Evolutionary conservation across 2,329 filamentous ascomycete species (phyloP), one percentile per base, ranked within the genome.

Genomic region (Myriangium duriaei): DNA sequence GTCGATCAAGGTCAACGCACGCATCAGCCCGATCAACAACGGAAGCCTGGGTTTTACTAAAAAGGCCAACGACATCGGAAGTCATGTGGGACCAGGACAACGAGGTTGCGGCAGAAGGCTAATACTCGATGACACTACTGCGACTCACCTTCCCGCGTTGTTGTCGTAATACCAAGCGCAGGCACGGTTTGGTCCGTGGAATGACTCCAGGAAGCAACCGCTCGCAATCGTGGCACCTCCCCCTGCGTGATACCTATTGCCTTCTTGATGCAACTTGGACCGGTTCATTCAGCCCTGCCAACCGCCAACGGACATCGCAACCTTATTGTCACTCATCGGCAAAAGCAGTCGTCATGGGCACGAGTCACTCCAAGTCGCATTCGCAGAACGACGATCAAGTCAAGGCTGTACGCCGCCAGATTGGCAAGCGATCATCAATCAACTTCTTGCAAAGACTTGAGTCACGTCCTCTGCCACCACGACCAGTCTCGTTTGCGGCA

Each of bases 381-480:
- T 10, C 15, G 6, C 16, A 32, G n/a, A 16, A 33, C 15, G 36
- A 32, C 13, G 36, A 39, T 9, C 15, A 39, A 6, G 15, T 26
- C 4, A 17, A 19, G 12, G 21, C 36, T 10, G 12, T 33, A 16
- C 36, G 36, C 17, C 21, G 26, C 11, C 36, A 39, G 18, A 39
- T 39, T 17, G 36, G 36, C 11, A 39, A 39, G 30, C 36, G 36
- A 11, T 39, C 36, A n/a, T 39, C 36, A 5, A 12, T 39, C 36
- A 39, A 39, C 30, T 39, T 39, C 30, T 19, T 39, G n/a, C 36
- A 39, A 13, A 32, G 30, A 21, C 36, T 39, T 19, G 36, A 39
- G 9, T 15, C 17, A 3, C 14, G 28, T 14, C 36, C 36, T 17
- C 11, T 39, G 3, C 30, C 30, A n/a, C 11, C 18, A 24, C 36